Evolutionary conservation across 2,329 filamentous ascomycete genomes (phyloP), one percentile per base, ranked within the genome.

Genomic region (Paracoccidioides lutzii): DNA sequence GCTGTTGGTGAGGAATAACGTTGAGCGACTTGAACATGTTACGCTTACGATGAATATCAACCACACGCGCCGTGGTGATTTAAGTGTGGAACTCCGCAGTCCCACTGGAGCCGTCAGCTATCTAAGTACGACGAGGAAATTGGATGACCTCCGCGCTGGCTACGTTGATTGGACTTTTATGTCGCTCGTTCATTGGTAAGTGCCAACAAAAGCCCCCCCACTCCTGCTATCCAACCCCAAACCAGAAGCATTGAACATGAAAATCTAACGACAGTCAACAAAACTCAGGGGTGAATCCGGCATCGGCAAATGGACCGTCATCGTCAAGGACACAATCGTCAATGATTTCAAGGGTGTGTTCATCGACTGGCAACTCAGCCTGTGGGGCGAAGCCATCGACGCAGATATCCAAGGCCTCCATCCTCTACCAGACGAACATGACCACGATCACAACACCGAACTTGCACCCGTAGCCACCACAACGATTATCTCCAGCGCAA

Each of bases 121-220:
- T 66, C 81, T 98, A 54, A 86, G 90, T 4, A 87, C 84, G 10
- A 76, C 85, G 1, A 85, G 93, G 60, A 78, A 78, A 58, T 71
- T 81, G 28, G 93, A 98, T 69, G 75, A 78, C 1, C 79, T 78
- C 40, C 67, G 73, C 0, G 71, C 73, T 28, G 93, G 93, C 7
- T 98, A 97, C 68, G 75, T 84, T 41, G 89, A 97, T 72, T 98
- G 93, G 93, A 97, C 91, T 0, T 98, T 98, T 65, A 98, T 98
- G 93, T 94, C 85, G 59, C 93, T 98, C 41, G 90, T 85, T 60
- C 93, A 98, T 69, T 98, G 90, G 87, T 90, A 78, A 71, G 84
- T 71, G 35, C 44, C 5, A 37, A 48, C 42, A 5, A 15, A 49
- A 30, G 53, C 28, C 28, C 28, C 5, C 42, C 46, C 15, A 50